A percentile compares a stretch with the other conserved stretches of the same genome.
Conservation (phyloP, 73 alveolate species). For the Paramecium bursaria region DNA sequence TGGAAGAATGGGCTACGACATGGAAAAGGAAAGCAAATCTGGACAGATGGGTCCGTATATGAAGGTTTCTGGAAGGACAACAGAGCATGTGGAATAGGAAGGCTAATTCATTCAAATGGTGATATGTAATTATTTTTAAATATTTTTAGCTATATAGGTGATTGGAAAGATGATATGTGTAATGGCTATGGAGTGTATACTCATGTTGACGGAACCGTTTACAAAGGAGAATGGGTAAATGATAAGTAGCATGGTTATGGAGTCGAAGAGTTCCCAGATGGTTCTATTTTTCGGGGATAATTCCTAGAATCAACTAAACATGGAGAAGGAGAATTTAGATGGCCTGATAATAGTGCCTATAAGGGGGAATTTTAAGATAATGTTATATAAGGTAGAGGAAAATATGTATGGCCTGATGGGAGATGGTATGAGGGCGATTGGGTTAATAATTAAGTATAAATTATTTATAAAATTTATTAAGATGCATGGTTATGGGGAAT, state of each 20-base stretch:
- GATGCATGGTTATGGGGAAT: conserved; percentile 65
- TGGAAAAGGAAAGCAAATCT: conserved; percentile 67
- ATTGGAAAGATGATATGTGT: conserved; percentile 54
- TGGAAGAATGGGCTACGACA: conserved; percentile 62
- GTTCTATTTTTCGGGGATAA: conserved; percentile 34
- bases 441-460: conserved; percentile 53
- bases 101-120: conserved; percentile 70
- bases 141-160: conserved; percentile 21
- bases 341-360: conserved; percentile 24
- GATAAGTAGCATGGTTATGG: conserved; percentile 73
- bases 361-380: conserved; percentile 43
- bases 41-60: conserved; percentile 72
- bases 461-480: too few species aligned
- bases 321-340: conserved; percentile 58
- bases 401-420: conserved; percentile 58
- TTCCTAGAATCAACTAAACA: conserved; percentile 48
- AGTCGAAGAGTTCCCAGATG: conserved; percentile 60
- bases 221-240: conserved; percentile 67
- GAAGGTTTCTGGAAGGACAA: conserved; percentile 70
- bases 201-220: conserved; percentile 61
- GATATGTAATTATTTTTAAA: conserved; percentile 51
- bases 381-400: conserved; percentile 45
- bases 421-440: conserved; percentile 53
- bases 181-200: conserved; percentile 61
- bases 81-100: conserved; percentile 67